These are phyloP conservation scores for Plectranthus barbatus DNA, from an alignment of 257 asterid species.

Conservation along the genomic window DNA sequence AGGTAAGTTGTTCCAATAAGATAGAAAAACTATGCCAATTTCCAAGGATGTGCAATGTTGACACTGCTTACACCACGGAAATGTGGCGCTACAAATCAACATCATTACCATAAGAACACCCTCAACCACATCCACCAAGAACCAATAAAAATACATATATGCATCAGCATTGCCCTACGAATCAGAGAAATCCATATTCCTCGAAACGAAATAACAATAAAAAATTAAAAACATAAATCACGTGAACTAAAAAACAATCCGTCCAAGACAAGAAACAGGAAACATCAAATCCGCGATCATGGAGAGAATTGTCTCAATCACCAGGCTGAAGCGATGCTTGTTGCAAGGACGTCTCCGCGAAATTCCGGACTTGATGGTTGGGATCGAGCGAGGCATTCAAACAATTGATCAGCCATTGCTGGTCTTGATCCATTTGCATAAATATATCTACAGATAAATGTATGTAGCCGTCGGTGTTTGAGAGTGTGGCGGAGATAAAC, in stretches of 20 bases:
- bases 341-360: slow-evolving; percentile 83
- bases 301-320: slow-evolving; percentile 4
- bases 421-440: slow-evolving; percentile 55
- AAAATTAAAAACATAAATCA: not conserved
- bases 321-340: slow-evolving; percentile 95
- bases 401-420: slow-evolving; percentile 77
- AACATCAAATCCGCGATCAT: not conserved
- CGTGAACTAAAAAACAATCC: not conserved
- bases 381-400: slow-evolving; percentile 86
- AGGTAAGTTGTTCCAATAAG: not conserved
- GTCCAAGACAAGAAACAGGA: not conserved
- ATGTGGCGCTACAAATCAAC: not conserved
- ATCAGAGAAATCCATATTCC: not conserved
- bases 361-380: slow-evolving; percentile 66
- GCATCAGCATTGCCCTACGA: not conserved
- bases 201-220: not conserved
- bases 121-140: not conserved
- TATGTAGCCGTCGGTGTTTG: too few species aligned
- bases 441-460: not conserved
- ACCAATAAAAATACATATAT: not conserved
- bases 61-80: not conserved
- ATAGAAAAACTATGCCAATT: not conserved
- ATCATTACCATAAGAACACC: not conserved
- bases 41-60: not conserved
- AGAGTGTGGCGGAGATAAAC: slow-evolving; percentile 10